Percentiles rank a stretch among this genome's conserved stretches.
phyloP scores from a whole-genome alignment of 2,329 filamentous ascomycete species.

The Colletotrichum liaoningense region DNA sequence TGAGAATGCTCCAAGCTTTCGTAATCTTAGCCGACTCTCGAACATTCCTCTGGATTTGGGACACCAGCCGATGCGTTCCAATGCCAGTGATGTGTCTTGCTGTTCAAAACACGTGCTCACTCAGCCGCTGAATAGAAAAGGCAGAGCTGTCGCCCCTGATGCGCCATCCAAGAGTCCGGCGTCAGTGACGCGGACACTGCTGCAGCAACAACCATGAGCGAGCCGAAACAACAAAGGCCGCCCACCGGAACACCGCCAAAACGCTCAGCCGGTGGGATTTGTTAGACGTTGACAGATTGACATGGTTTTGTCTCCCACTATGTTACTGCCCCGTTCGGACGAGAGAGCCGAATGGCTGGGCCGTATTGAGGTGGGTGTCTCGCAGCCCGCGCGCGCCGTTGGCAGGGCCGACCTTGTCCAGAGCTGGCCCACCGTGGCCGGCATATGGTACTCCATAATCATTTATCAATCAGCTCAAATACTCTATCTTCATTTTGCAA shows the following conservation, averaged over 20 bases:
- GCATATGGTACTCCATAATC: background rate
- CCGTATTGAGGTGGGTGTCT: background rate
- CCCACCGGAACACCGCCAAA: background rate
- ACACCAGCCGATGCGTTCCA: background rate
- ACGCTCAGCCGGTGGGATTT: background rate
- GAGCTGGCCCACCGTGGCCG: slow-evolving; percentile 8
- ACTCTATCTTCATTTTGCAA: background rate
- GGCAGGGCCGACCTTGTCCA: background rate
- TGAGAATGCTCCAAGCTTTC: background rate
- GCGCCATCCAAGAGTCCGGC: too few species aligned
- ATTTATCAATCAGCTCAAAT: background rate
- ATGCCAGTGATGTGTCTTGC: background rate
- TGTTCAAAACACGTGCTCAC: background rate
- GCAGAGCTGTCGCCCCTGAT: background rate
- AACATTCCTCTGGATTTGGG: background rate
- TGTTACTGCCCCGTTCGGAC: background rate
- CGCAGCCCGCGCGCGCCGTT: slow-evolving; percentile 26
- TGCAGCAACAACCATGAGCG: background rate
- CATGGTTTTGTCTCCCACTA: slow-evolving; percentile 19
- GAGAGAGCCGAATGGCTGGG: background rate
- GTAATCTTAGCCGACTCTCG: background rate
- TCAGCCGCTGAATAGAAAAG: background rate
- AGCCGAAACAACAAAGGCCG: background rate
- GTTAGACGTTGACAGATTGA: background rate
- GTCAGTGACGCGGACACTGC: background rate